phyloP scores from a whole-genome alignment of 352 stramenopile genomes.

The Phytophthora litchii region DNA sequence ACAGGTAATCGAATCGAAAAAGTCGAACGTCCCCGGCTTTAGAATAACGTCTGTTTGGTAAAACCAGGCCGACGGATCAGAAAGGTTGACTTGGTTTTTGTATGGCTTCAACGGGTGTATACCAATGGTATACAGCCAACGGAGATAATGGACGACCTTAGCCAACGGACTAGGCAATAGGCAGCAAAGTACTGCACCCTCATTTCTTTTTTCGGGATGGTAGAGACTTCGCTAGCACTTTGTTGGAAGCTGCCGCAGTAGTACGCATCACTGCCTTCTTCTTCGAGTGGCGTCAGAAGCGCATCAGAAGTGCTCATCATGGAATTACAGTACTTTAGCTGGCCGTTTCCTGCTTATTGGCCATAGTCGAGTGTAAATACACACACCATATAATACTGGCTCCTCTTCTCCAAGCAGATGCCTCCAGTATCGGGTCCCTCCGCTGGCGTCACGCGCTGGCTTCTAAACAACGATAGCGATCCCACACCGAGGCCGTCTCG shows the following conservation, averaged over 20 bases:
- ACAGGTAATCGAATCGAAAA: slow-evolving; percentile 19
- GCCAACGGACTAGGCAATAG: neutral
- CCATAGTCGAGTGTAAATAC: neutral
- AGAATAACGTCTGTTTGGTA: slow-evolving; percentile 9
- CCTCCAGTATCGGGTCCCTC: slow-evolving; percentile 10
- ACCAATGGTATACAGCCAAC: neutral
- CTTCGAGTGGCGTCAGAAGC: slow-evolving; percentile 11
- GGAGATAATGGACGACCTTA: neutral
- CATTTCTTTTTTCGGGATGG: slow-evolving; percentile 10
- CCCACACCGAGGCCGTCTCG: slow-evolving; percentile 11
- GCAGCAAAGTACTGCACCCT: neutral
- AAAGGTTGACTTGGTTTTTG: slow-evolving; percentile 18
- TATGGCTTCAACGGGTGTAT: slow-evolving; percentile 12
- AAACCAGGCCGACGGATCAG: slow-evolving; percentile 19
- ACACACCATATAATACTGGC: neutral
- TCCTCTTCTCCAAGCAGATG: slow-evolving; percentile 28
- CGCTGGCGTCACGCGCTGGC: slow-evolving; percentile 29
- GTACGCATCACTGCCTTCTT: no score
- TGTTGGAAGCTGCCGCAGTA: neutral
- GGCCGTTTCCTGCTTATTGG: neutral
- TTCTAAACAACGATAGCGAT: slow-evolving; percentile 1
- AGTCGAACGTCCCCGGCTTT: slow-evolving; percentile 12
- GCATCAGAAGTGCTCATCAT: slow-evolving; percentile 16
- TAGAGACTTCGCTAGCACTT: neutral
- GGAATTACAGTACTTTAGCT: neutral